These are phyloP conservation scores for Cercospora sp. DNA, from an alignment of 2,329 filamentous ascomycete genomes.

Conservation along the genomic window DNA sequence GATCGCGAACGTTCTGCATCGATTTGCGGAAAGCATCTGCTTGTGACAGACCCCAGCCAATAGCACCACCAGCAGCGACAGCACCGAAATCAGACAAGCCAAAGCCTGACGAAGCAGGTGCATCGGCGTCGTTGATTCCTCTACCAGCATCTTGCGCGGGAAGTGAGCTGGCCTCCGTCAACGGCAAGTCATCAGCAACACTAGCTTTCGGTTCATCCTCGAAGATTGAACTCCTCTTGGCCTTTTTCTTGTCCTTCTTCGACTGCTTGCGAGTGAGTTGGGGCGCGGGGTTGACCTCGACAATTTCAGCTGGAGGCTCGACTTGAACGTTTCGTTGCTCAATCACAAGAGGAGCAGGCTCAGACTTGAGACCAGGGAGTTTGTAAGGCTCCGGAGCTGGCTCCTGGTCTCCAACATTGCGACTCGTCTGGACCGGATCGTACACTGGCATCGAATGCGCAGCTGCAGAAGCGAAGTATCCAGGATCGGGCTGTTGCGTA, in stretches of 20 bases:
- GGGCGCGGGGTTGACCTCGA: slow-evolving; percentile 15
- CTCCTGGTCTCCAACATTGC: slow-evolving; percentile 7
- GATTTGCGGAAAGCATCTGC: slow-evolving; percentile 23
- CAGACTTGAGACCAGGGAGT: slow-evolving; percentile 18
- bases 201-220: slow-evolving; percentile 18
- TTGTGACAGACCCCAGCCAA: slow-evolving; percentile 25
- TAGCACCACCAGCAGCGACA: slow-evolving; percentile 17
- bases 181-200: background rate
- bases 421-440: background rate
- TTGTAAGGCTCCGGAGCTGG: slow-evolving; percentile 20
- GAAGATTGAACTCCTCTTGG: slow-evolving; percentile 28
- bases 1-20: slow-evolving; percentile 12
- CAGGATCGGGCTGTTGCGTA: background rate
- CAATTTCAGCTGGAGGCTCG: slow-evolving; percentile 8
- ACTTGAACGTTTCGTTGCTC: slow-evolving; percentile 22
- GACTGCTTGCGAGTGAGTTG: slow-evolving; percentile 37
- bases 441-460: slow-evolving; percentile 9
- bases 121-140: background rate
- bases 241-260: slow-evolving; percentile 49
- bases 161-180: background rate
- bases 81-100: slow-evolving; percentile 22
- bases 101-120: slow-evolving; percentile 14
- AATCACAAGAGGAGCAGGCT: slow-evolving; percentile 23
- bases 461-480: background rate
- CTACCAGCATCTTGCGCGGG: background rate